These are phyloP conservation scores for Closterium sp. DNA, from an alignment of 139 green algal species.

Conservation along the genomic window DNA sequence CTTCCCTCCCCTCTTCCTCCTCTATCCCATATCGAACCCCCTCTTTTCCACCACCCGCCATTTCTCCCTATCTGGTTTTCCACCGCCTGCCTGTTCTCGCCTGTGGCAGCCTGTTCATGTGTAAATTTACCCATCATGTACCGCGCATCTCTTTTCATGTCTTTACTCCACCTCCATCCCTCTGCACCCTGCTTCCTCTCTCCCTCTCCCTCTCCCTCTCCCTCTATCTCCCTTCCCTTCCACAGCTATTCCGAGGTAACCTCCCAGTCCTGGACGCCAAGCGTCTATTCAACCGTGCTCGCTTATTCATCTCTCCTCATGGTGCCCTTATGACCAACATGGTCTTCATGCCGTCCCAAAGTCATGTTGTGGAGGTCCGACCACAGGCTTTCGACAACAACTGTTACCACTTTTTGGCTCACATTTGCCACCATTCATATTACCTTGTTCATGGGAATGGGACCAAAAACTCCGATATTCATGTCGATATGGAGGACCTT, in stretches of 20 bases:
- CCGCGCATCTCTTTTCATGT: neutral
- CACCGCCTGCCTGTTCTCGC: neutral
- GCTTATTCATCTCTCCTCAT: neutral
- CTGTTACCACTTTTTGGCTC: neutral
- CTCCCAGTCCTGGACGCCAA: neutral
- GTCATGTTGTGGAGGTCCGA: neutral
- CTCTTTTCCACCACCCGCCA: too few relatives aligned
- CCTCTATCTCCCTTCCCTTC: neutral
- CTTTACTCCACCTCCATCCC: neutral
- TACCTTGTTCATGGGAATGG: neutral
- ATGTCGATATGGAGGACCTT: neutral
- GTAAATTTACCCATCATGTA: neutral
- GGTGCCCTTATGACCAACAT: conserved; percentile 12
- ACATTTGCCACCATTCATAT: neutral
- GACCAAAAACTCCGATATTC: neutral
- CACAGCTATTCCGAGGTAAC: neutral
- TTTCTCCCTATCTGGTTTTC: neutral
- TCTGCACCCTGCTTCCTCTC: neutral
- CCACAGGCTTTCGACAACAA: neutral
- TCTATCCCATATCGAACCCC: too few relatives aligned
- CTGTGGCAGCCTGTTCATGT: neutral
- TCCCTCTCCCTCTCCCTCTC: neutral
- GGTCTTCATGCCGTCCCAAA: neutral
- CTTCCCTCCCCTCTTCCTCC: too few relatives aligned
- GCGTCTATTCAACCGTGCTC: conserved; percentile 6